These are phyloP conservation scores for Tolypocladium tundrense DNA, from an alignment of 2,329 filamentous ascomycete species.

Conservation along the genomic window DNA sequence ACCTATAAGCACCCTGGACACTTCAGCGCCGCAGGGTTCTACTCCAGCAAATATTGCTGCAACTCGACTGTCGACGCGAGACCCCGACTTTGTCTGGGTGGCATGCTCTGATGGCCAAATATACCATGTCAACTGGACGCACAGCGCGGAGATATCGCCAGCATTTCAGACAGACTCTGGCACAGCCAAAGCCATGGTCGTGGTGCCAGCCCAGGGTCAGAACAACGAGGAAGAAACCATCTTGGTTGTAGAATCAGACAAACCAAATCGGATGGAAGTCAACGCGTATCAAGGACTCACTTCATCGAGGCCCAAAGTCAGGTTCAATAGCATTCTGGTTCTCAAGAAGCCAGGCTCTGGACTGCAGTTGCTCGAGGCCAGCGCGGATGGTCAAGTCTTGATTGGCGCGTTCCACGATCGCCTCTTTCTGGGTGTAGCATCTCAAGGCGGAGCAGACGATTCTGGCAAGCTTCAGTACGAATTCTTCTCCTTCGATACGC, in stretches of 20 bases:
- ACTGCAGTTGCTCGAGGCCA: constrained; percentile 33
- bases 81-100: constrained; percentile 45
- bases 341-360: constrained; percentile 24
- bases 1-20: constrained; percentile 28
- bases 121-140: constrained; percentile 49
- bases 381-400: constrained; percentile 47
- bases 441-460: constrained; percentile 9
- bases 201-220: constrained; percentile 27
- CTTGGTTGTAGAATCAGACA: constrained; percentile 34
- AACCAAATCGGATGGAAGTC: constrained; percentile 24
- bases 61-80: constrained; percentile 26
- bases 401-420: constrained; percentile 28
- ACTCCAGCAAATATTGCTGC: constrained; percentile 27
- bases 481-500: constrained; percentile 47
- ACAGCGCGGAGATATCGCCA: constrained; percentile 28
- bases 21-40: constrained; percentile 12
- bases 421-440: constrained; percentile 22
- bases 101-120: constrained; percentile 47
- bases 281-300: constrained; percentile 31
- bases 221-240: constrained; percentile 30
- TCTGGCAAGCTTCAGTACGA: constrained; percentile 33
- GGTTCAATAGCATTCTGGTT: constrained; percentile 24
- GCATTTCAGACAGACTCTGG: constrained; percentile 31
- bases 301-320: constrained; percentile 7
- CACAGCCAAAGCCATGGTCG: constrained; percentile 34